These are phyloP conservation scores for Neurospora intermedia DNA, from an alignment of 495 filamentous ascomycete genomes.

Conservation along the genomic window DNA sequence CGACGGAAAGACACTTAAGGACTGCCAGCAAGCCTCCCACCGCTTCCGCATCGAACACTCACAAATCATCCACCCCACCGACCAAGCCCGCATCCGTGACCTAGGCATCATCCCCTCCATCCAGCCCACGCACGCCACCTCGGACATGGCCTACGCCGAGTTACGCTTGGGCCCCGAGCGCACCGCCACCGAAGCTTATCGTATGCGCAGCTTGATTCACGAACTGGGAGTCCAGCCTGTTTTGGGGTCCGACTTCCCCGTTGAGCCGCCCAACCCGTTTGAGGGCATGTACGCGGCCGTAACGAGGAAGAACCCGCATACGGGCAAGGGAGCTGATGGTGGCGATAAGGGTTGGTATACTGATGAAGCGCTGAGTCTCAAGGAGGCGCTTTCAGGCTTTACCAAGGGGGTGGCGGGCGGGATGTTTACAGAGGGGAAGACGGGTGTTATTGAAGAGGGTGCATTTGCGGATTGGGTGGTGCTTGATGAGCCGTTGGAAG, in stretches of 20 bases:
- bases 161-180: slow-evolving; percentile 41
- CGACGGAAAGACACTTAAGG: slow-evolving; percentile 13
- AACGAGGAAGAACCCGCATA: slow-evolving; percentile 40
- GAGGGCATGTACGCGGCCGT: slow-evolving; percentile 54
- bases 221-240: slow-evolving; percentile 31
- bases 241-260: slow-evolving; percentile 55
- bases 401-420: slow-evolving; percentile 35
- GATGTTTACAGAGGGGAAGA: slow-evolving; percentile 39
- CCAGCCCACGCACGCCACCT: slow-evolving; percentile 58
- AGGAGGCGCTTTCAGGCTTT: slow-evolving; percentile 47
- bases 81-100: slow-evolving; percentile 41
- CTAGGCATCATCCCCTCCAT: slow-evolving; percentile 54
- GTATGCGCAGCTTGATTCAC: slow-evolving; percentile 39
- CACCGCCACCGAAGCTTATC: slow-evolving; percentile 40
- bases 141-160: slow-evolving; percentile 50
- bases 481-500: slow-evolving; percentile 36
- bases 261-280: slow-evolving; percentile 50
- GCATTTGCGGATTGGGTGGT: slow-evolving; percentile 55
- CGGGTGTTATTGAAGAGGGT: slow-evolving; percentile 41
- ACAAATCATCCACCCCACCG: slow-evolving; percentile 52
- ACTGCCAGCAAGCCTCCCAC: slow-evolving; percentile 32
- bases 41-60: slow-evolving; percentile 56
- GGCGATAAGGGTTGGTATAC: slow-evolving; percentile 38
- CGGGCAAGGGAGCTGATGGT: slow-evolving; percentile 34
- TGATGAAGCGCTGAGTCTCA: slow-evolving; percentile 41